Conservation (phyloP, 371 early-diverging fungal species). For the Dinochytrium kinnereticum region DNA sequence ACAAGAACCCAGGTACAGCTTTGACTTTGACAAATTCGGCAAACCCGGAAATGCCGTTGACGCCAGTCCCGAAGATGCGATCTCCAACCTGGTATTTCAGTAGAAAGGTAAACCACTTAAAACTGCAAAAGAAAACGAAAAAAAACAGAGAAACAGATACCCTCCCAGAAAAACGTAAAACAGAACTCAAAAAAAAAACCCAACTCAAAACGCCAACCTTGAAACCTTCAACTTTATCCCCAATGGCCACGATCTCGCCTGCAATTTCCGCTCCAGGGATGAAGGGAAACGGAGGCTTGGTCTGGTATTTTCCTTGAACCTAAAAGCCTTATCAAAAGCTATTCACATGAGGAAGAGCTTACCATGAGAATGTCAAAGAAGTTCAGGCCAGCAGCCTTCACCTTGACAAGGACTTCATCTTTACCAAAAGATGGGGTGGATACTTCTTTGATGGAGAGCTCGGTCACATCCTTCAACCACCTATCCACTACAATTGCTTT, state of each 20-base stretch:
- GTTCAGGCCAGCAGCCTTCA: constrained; percentile 73
- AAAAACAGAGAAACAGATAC: too few relatives aligned
- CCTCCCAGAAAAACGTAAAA: too few relatives aligned
- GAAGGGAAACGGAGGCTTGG: constrained; percentile 82
- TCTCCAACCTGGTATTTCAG: constrained; percentile 23
- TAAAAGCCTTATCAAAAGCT: background rate
- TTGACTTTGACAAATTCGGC: background rate
- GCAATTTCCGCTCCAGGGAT: constrained; percentile 69
- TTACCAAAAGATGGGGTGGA: constrained; percentile 4
- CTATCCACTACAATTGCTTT: constrained; percentile 70
- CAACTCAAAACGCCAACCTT: too few relatives aligned
- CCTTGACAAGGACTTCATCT: constrained; percentile 10
- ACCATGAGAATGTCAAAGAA: constrained; percentile 78
- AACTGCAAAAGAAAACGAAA: too few relatives aligned
- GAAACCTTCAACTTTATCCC: constrained; percentile 22
- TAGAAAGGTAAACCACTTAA: background rate
- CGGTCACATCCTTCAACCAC: constrained; percentile 73
- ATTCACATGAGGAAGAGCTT: background rate
- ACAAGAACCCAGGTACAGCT: constrained; percentile 8
- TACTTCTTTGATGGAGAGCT: constrained; percentile 63
- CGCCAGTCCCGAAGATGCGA: constrained; percentile 29
- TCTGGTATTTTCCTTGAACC: constrained; percentile 80
- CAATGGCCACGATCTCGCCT: constrained; percentile 21
- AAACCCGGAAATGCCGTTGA: background rate
- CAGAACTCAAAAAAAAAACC: too few relatives aligned